Conservation (phyloP, 768 basidiomycete genomes). For the Hygrocybe coccinea region DNA sequence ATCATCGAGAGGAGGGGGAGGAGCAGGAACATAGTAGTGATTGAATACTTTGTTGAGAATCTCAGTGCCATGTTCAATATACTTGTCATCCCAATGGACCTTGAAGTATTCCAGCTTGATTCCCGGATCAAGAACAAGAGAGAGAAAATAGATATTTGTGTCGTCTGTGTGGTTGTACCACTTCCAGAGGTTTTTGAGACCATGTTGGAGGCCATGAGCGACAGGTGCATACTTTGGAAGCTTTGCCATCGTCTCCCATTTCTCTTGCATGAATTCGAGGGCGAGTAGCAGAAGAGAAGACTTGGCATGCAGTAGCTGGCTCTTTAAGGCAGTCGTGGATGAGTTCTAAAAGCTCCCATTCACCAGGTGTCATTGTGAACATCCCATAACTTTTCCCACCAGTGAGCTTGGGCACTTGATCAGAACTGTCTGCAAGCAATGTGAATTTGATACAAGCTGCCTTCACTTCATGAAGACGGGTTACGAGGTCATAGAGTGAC, state of each 20-base stretch:
- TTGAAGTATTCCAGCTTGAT: conserved; percentile 20
- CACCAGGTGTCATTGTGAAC: no score
- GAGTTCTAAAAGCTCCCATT: no score
- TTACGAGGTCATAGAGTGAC: conserved; percentile 14
- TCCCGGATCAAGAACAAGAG: conserved; percentile 18
- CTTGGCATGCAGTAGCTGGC: conserved; percentile 17
- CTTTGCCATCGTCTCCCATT: conserved; percentile 18
- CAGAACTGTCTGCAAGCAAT: no score
- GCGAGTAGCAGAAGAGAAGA: conserved; percentile 21
- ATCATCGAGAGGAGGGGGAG: neutral
- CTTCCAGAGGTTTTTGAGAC: conserved; percentile 24
- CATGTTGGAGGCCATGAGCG: conserved; percentile 17
- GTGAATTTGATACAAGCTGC: no score
- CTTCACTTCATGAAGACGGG: no score
- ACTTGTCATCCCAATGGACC: conserved; percentile 14
- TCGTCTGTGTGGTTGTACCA: conserved; percentile 23
- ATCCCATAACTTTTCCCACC: no score
- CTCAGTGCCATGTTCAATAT: conserved; percentile 7
- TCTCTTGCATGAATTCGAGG: conserved; percentile 18
- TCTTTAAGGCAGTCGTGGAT: conserved; percentile 12
- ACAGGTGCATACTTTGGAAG: conserved; percentile 15
- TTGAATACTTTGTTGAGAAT: conserved; percentile 15
- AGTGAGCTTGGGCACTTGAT: no score
- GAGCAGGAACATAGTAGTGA: neutral
- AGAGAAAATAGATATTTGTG: conserved; percentile 22